These are phyloP conservation scores for Capsicum baccatum DNA, from an alignment of 257 asterid genomes.

Conservation along the genomic window DNA sequence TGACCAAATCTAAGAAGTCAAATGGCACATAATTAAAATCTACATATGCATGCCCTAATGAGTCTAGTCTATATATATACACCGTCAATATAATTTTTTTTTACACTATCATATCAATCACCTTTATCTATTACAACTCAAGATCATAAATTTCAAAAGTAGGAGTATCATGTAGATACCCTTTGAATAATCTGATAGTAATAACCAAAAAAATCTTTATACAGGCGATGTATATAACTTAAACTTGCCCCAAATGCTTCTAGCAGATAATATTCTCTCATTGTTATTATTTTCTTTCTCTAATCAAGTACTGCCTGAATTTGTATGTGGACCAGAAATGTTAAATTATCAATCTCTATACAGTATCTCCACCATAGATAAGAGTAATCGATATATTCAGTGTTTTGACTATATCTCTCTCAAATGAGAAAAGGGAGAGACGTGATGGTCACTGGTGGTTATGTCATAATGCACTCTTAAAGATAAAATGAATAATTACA, in stretches of 20 bases:
- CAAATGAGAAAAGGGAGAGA: conserved; percentile 5
- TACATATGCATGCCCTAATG: neutral
- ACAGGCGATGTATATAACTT: neutral
- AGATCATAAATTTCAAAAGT: neutral
- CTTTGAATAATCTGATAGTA: neutral
- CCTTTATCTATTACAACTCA: neutral
- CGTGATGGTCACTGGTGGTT: neutral
- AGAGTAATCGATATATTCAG: neutral
- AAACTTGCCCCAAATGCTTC: neutral
- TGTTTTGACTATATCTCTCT: conserved; percentile 7
- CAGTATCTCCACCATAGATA: neutral
- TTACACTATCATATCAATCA: neutral
- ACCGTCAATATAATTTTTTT: neutral
- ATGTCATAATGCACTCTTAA: neutral
- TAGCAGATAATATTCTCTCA: neutral
- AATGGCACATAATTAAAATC: neutral
- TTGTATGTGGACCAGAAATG: neutral
- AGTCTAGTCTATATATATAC: neutral
- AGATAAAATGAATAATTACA: neutral
- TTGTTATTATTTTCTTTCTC: neutral
- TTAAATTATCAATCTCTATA: neutral
- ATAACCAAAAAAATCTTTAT: too few relatives aligned
- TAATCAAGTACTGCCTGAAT: neutral
- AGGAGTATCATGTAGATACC: neutral
- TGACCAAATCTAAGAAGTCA: conserved; percentile 15